Evolutionary conservation across 2,329 filamentous ascomycete genomes (phyloP), one percentile per base, ranked within the genome.

Genomic region (Pseudogymnoascus sp.): DNA sequence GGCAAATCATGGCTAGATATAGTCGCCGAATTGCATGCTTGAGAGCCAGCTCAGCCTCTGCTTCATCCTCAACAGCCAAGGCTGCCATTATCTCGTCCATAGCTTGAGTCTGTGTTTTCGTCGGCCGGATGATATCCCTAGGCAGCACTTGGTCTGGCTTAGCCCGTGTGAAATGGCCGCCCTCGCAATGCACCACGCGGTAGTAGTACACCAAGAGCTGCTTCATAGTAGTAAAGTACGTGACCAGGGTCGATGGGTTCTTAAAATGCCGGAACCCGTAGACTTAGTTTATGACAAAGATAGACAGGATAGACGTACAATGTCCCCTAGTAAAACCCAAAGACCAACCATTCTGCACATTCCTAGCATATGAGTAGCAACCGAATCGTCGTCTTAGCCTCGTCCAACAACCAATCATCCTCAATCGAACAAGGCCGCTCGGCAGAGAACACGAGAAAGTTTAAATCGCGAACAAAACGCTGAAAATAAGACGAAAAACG

Each of bases 171-270:
- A 64, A 61, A 41, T 63, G 33, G 13, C 61, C 8, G 39, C 39
- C 39, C 38, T 58, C 12, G 2, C 8, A 38, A 48, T 62, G 58
- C 13, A 63, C 37, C 6, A 63, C 57, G 1, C 26, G 26, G 39
- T 63, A 64, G 52, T 62, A 62, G 57, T 62, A 64, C 15, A 58
- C 48, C 10, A 64, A 9, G 10, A 64, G 48, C 59, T 64, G 39
- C 57, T 63, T 64, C 18, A 58, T 60, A 10, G 23, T 61, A n/a
- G 30, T 59, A 21, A 64, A 64, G 56, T 65, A 63, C 2, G 19
- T 64, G n/a, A 61, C 38, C 0, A 65, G 45, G 0, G 45, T 65
- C 2, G 23, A 62, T 2, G 38, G 13, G 33, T 61, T 63, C 38
- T 62, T 64, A 5, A 61, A 62, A 45, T 61, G 59, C 30, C 34